Conservation (phyloP, 2,329 filamentous ascomycete genomes). For the Fusarium equiseti region DNA sequence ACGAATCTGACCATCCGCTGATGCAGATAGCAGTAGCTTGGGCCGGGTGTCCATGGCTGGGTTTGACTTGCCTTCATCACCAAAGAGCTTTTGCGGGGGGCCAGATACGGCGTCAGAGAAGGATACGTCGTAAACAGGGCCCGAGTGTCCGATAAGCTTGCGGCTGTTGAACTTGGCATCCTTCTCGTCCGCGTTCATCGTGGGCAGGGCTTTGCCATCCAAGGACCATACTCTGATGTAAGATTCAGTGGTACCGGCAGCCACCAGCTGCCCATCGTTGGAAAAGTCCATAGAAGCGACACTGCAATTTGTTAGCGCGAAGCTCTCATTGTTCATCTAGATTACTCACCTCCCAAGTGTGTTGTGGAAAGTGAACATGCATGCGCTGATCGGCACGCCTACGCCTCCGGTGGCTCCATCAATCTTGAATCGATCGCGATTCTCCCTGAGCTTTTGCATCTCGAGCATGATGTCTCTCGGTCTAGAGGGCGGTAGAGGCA, state of each 20-base stretch:
- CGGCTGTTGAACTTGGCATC: slow-evolving; percentile 71
- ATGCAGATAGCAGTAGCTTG: slow-evolving; percentile 86
- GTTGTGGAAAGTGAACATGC: slow-evolving; percentile 99
- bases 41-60: slow-evolving; percentile 66
- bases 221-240: slow-evolving; percentile 96
- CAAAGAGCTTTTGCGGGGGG: slow-evolving; percentile 62
- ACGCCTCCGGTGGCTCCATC: slow-evolving; percentile 86
- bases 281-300: slow-evolving; percentile 97
- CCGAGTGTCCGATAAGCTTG: slow-evolving; percentile 89
- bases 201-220: slow-evolving; percentile 83
- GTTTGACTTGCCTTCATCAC: slow-evolving; percentile 58
- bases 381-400: slow-evolving; percentile 85
- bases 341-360: slow-evolving; percentile 82
- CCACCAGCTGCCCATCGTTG: slow-evolving; percentile 87
- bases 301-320: slow-evolving; percentile 57
- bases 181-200: slow-evolving; percentile 70
- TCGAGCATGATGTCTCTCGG: slow-evolving; percentile 93
- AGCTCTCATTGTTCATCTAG: neutral
- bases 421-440: slow-evolving; percentile 90
- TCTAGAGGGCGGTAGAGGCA: slow-evolving; percentile 88
- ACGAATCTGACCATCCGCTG: slow-evolving; percentile 87
- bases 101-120: slow-evolving; percentile 81
- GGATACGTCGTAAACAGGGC: slow-evolving; percentile 86
- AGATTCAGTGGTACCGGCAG: slow-evolving; percentile 90
- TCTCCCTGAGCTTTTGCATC: slow-evolving; percentile 92